Evolutionary conservation across 176 grass and related monocot genomes (phyloP).

Genomic region (Phoenix dactylifera): DNA sequence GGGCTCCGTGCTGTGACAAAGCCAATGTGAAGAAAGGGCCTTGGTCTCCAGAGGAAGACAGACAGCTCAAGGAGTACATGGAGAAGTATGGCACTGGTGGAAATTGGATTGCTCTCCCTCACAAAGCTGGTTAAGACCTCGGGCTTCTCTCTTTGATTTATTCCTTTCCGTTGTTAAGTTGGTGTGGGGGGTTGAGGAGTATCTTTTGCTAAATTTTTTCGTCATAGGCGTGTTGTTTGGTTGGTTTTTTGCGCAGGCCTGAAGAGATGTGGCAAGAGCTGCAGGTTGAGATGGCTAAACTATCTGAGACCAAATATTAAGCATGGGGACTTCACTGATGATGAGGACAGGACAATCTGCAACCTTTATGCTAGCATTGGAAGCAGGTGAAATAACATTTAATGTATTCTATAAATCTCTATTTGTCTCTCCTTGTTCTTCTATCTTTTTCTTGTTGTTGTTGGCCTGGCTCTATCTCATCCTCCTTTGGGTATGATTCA

Average conservation of each 20-base stretch:
- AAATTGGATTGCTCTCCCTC: constrained; percentile 63
- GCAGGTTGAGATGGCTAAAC: constrained; percentile 51
- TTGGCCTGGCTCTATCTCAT: too few species aligned
- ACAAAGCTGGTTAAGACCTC: constrained; percentile 42
- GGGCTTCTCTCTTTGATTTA: too few species aligned
- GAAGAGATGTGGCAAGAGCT: constrained; percentile 54
- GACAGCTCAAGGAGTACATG: constrained; percentile 72
- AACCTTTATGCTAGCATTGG: constrained; percentile 61
- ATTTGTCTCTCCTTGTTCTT: too few species aligned
- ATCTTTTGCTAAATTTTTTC: neutral
- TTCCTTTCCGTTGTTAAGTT: too few species aligned
- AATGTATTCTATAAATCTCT: too few species aligned
- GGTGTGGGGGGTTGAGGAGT: too few species aligned
- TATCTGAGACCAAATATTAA: constrained; percentile 59
- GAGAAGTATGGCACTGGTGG: constrained; percentile 52
- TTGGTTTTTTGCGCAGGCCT: constrained; percentile 20
- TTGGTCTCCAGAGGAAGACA: constrained; percentile 73
- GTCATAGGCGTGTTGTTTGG: neutral
- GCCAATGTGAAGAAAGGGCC: constrained; percentile 73
- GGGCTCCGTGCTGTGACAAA: constrained; percentile 78
- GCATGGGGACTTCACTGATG: constrained; percentile 54
- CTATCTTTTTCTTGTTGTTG: too few species aligned
- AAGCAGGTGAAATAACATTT: constrained; percentile 34
- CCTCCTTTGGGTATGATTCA: too few species aligned
- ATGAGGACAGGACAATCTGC: constrained; percentile 48